Evolutionary conservation across 2,329 filamentous ascomycete genomes (phyloP), one percentile per base, ranked within the genome.

Genomic region (Mariannaea sp.): DNA sequence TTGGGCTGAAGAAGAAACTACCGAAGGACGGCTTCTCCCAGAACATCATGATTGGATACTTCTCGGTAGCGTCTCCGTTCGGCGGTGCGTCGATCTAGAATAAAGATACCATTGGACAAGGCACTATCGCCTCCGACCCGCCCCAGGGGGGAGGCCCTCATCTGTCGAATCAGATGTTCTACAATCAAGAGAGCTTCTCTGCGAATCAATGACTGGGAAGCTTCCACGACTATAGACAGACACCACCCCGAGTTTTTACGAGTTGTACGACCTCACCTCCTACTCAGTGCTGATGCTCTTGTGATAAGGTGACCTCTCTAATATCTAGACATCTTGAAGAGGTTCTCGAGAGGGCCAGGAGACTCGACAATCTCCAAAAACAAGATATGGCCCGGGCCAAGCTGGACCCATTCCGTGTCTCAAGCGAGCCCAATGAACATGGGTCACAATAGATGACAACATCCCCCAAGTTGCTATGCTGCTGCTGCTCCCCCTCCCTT

Each of bases 1-100:
- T 53, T 53, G 38, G 51, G 44, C 51, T 53, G 51, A 49, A 38
- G 24, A 32, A 53, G 32, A 40, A 42, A 53, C 51, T 49, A 53
- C 45, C 51, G 51, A 45, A 49, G 51, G 33, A 33, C 44, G 26
- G 45, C 44, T 39, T n/a, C n/a, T n/a, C n/a, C 47, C 30, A 24
- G 24, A 43, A 19, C 30, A n/a, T 3, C 32, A 10, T 43, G 26
- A 49, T 53, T 53, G 51, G 51, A 10, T n/a, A 12, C 16, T 36
- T 5, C 3, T n/a, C 17, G 5, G 7, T 42, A 41, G 50, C 44
- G 50, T 48, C 50, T 53, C 51, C 32, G 20, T 48, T 27, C 50
- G 50, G 51, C 44, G 44, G 32, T 9, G 29, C 38, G 39, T 40
- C 44, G 51, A 48, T 40, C 51, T 45, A 44, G 51, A 32, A 33